Conservation (phyloP, 345 rosid species). For the Crucihimalaya himalaica region DNA sequence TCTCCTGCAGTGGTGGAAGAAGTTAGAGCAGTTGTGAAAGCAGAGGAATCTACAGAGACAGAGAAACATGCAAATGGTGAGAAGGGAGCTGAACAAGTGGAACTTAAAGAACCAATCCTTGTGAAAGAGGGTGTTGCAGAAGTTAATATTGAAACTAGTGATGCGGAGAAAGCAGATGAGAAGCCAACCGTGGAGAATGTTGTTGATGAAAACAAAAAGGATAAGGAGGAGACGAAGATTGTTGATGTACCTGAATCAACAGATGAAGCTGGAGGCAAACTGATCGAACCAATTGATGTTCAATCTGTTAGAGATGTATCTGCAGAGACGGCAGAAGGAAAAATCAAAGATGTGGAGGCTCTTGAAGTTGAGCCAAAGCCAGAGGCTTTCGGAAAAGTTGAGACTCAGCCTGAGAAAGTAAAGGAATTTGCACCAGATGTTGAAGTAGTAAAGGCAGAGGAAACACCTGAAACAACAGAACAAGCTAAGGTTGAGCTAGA, state of each 20-base stretch:
- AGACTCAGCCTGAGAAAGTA: slow-evolving; percentile 24
- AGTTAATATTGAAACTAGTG: not conserved
- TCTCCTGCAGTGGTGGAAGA: slow-evolving; percentile 21
- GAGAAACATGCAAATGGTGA: slow-evolving; percentile 27
- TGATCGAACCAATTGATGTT: slow-evolving; percentile 33
- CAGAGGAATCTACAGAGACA: slow-evolving; percentile 29
- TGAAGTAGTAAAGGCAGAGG: slow-evolving; percentile 29
- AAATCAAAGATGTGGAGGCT: slow-evolving; percentile 23
- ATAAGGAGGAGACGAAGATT: slow-evolving; percentile 22
- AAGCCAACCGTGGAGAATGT: slow-evolving; percentile 10
- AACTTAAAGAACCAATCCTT: slow-evolving; percentile 16
- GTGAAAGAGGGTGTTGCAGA: slow-evolving; percentile 14
- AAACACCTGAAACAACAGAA: slow-evolving; percentile 23
- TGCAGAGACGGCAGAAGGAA: slow-evolving; percentile 21
- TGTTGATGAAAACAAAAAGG: slow-evolving; percentile 18
- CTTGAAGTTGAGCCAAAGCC: slow-evolving; percentile 25
- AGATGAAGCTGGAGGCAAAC: slow-evolving; percentile 19
- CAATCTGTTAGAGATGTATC: slow-evolving; percentile 22
- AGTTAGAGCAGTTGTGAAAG: slow-evolving; percentile 27
- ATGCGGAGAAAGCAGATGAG: slow-evolving; percentile 20
- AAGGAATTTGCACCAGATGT: slow-evolving; percentile 22
- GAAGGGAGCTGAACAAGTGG: slow-evolving; percentile 34
- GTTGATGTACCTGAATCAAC: slow-evolving; percentile 21
- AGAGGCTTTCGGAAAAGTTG: slow-evolving; percentile 22
- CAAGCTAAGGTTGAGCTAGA: slow-evolving; percentile 24